Conservation (phyloP, 2,329 filamentous ascomycete species). For the Dactylella cylindrospora region DNA sequence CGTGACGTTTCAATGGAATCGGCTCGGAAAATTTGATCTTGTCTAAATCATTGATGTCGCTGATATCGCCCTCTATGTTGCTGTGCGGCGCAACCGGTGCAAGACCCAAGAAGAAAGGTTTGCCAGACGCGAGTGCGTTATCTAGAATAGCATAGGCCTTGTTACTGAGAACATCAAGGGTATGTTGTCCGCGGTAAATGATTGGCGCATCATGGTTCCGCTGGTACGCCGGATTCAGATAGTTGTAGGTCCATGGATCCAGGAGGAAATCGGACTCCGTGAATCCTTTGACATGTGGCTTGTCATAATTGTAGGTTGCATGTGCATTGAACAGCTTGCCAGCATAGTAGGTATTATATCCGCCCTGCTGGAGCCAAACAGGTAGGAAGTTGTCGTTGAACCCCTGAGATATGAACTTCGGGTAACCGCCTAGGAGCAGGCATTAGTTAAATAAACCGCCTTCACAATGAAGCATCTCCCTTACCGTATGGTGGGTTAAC, state of each 20-base stretch:
- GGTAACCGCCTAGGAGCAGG: constrained; percentile 59
- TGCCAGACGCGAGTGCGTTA: constrained; percentile 59
- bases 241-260: constrained; percentile 69
- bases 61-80: constrained; percentile 54
- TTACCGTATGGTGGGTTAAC: constrained; percentile 59
- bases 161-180: constrained; percentile 62
- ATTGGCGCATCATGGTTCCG: constrained; percentile 61
- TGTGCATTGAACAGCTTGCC: constrained; percentile 73
- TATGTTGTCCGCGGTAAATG: constrained; percentile 60
- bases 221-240: constrained; percentile 66
- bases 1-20: constrained; percentile 63
- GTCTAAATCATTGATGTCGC: constrained; percentile 47
- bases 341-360: constrained; percentile 71
- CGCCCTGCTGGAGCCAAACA: constrained; percentile 68
- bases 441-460: constrained; percentile 49
- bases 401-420: constrained; percentile 66
- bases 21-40: constrained; percentile 56
- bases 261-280: constrained; percentile 63
- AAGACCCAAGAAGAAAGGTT: constrained; percentile 68
- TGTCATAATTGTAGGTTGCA: constrained; percentile 63
- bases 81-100: constrained; percentile 69
- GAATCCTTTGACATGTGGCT: constrained; percentile 62
- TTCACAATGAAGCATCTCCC: constrained; percentile 40
- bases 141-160: constrained; percentile 64
- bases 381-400: constrained; percentile 69